Percentiles rank a stretch among this genome's conserved stretches.
These are phyloP conservation scores for Perkinsus olseni DNA, from an alignment of 169 alveolate genomes.

Conservation along the genomic window DNA sequence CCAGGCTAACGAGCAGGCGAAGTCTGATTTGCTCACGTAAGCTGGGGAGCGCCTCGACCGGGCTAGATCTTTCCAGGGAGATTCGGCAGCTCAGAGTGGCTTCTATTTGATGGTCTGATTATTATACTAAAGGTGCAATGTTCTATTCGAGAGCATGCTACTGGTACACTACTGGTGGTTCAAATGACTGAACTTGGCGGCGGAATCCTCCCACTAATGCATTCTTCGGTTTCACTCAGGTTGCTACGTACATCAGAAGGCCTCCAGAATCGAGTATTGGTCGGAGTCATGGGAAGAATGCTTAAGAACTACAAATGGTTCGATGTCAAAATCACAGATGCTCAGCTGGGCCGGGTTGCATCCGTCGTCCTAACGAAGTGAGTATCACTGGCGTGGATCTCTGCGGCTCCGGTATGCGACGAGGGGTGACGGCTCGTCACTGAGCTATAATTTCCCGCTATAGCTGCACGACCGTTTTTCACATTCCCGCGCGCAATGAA, in stretches of 20 bases:
- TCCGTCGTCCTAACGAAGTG: neutral
- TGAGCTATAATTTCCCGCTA: too few species aligned
- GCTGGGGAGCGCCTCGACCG: neutral
- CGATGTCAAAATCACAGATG: neutral
- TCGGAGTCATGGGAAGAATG: neutral
- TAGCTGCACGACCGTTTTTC: too few species aligned
- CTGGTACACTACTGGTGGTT: too few species aligned
- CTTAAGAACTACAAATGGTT: neutral
- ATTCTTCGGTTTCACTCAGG: neutral
- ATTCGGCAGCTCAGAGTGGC: too few species aligned
- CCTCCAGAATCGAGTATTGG: neutral
- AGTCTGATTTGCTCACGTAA: neutral
- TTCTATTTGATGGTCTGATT: too few species aligned
- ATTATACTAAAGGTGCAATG: too few species aligned
- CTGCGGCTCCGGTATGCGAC: too few species aligned
- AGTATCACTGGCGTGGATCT: neutral
- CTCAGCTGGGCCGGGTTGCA: neutral
- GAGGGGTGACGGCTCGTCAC: too few species aligned
- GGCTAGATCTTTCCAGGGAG: neutral
- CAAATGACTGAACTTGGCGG: too few species aligned
- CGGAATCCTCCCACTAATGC: too few species aligned
- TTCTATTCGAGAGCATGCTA: too few species aligned
- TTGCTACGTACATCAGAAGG: neutral
- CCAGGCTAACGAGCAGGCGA: neutral
- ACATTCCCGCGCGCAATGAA: too few species aligned